These are phyloP conservation scores for Kewa caespitosa DNA, from an alignment of 179 eudicot species.

Conservation along the genomic window DNA sequence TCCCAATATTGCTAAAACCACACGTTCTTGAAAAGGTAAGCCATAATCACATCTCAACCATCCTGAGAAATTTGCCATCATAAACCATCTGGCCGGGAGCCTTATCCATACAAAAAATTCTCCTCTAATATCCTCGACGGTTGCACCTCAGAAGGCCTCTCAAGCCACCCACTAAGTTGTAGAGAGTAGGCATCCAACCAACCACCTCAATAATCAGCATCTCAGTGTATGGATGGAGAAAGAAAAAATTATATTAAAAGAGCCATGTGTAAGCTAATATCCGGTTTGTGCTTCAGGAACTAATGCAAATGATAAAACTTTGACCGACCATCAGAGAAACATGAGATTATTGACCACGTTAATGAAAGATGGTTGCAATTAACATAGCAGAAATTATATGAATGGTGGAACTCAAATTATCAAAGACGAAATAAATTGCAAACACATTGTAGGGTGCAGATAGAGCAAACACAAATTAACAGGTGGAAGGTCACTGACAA, in stretches of 20 bases:
- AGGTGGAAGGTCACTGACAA: conserved; percentile 1
- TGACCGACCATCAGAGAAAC: background rate
- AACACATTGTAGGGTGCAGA: background rate
- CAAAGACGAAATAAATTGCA: background rate
- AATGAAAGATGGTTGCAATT: background rate
- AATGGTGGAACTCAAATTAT: background rate
- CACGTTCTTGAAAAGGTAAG: no score
- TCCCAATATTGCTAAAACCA: no score
- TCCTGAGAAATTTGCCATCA: no score
- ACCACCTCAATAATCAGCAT: no score
- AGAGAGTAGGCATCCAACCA: no score
- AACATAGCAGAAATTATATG: background rate
- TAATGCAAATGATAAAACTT: background rate
- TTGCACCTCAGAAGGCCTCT: no score
- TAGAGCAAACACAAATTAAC: background rate
- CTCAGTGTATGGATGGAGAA: background rate
- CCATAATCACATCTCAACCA: no score
- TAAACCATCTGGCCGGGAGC: no score
- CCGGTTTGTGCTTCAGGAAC: background rate
- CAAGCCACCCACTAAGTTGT: no score
- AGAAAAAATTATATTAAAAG: background rate
- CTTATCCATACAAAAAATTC: no score
- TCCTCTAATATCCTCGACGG: no score
- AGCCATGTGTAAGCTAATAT: background rate
- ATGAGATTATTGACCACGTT: background rate